These are phyloP conservation scores for Pelargonium fulgidum DNA, from an alignment of 441 rosid species.

Conservation along the genomic window DNA sequence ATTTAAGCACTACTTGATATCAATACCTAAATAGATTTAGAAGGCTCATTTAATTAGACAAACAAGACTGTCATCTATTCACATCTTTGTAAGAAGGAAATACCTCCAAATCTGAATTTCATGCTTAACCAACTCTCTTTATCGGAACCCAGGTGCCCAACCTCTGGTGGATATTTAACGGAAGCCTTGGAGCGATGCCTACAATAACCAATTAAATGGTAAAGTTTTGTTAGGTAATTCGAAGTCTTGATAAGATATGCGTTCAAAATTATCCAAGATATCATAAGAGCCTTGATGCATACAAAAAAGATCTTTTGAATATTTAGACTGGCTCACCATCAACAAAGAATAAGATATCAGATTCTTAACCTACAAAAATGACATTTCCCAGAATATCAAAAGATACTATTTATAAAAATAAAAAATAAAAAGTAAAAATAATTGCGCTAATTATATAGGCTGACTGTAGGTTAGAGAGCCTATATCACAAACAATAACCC, in stretches of 20 bases:
- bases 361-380: too few species aligned
- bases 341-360: not conserved
- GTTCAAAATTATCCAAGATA: not conserved
- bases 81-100: conserved; percentile 5
- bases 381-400: too few species aligned
- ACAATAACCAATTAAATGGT: not conserved
- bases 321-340: not conserved
- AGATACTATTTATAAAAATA: too few species aligned
- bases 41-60: not conserved
- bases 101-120: conserved; percentile 16
- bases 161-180: not conserved
- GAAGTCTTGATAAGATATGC: not conserved
- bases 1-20: not conserved
- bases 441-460: too few species aligned
- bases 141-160: conserved; percentile 7
- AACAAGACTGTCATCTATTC: not conserved
- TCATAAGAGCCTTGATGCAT: not conserved
- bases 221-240: not conserved
- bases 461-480: too few species aligned
- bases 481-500: too few species aligned
- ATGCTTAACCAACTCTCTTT: conserved; percentile 9
- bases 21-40: not conserved
- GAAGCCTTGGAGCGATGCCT: not conserved
- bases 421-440: too few species aligned
- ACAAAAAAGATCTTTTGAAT: not conserved